Percentiles rank a stretch among this genome's conserved stretches.
Evolutionary conservation across 192 early-diverging fungal species (phyloP).

Genomic region (Backusella psychrophila): DNA sequence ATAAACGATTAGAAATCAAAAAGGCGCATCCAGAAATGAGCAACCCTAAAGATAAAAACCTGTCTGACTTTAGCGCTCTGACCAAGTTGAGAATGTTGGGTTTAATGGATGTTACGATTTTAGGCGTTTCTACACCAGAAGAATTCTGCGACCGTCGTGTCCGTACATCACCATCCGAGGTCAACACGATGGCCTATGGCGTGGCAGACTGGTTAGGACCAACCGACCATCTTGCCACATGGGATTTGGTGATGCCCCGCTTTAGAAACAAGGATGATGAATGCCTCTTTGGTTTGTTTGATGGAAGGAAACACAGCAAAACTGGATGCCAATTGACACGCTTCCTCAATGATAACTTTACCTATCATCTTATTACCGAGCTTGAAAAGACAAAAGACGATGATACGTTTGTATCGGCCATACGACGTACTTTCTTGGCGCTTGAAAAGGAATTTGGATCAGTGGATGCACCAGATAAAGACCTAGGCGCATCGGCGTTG

Average conservation of each 20-base stretch:
- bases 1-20: conserved; percentile 88
- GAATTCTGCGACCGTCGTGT: conserved; percentile 78
- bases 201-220: conserved; percentile 79
- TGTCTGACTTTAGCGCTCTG: conserved; percentile 75
- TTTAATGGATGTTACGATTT: conserved; percentile 84
- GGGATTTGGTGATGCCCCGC: conserved; percentile 84
- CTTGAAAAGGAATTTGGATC: conserved; percentile 78
- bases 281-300: conserved; percentile 85
- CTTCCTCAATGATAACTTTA: conserved; percentile 72
- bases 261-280: conserved; percentile 85
- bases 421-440: conserved; percentile 80
- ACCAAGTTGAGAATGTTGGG: conserved; percentile 77
- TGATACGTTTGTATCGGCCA: conserved; percentile 59
- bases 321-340: conserved; percentile 50
- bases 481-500: conserved; percentile 68
- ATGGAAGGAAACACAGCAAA: conserved; percentile 58
- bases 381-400: conserved; percentile 65
- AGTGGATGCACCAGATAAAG: conserved; percentile 10
- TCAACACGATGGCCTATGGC: conserved; percentile 82
- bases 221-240: conserved; percentile 68
- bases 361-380: conserved; percentile 69
- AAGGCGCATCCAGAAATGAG: conserved; percentile 11
- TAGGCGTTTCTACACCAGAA: conserved; percentile 72
- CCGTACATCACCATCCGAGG: conserved; percentile 77
- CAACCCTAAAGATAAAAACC: conserved; percentile 45